Conservation (phyloP, 2,329 filamentous ascomycete genomes). For the Talaromyces sp. region DNA sequence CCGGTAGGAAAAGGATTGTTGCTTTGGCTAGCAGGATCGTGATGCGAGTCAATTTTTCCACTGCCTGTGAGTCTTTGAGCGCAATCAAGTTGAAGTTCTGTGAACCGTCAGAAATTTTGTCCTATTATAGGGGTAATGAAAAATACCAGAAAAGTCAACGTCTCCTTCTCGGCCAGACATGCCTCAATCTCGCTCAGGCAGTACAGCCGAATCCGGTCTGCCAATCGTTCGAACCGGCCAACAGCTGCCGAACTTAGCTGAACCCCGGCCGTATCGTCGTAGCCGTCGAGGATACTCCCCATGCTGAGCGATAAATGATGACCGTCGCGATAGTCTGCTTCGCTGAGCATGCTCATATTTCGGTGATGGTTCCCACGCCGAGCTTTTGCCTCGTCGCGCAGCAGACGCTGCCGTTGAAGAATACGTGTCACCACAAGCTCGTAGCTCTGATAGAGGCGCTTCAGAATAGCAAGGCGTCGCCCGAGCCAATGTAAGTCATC, state of each 20-base stretch:
- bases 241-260: conserved; percentile 45
- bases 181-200: conserved; percentile 60
- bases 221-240: conserved; percentile 55
- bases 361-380: conserved; percentile 14
- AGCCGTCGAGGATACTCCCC: conserved; percentile 9
- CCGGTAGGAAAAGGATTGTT: conserved; percentile 69
- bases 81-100: conserved; percentile 75
- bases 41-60: conserved; percentile 65
- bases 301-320: conserved; percentile 24
- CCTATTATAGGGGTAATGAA: too few species aligned
- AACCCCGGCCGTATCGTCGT: conserved; percentile 31
- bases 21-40: conserved; percentile 70
- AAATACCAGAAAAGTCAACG: conserved; percentile 60
- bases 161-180: conserved; percentile 64
- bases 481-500: conserved; percentile 55
- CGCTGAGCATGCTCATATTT: conserved; percentile 19
- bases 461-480: conserved; percentile 56
- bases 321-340: conserved; percentile 36
- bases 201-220: conserved; percentile 58
- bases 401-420: conserved; percentile 45
- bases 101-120: conserved; percentile 5
- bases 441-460: conserved; percentile 59
- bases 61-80: conserved; percentile 67
- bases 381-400: conserved; percentile 31
- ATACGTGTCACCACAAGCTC: conserved; percentile 59